Evolutionary conservation across 2,329 filamentous ascomycete genomes (phyloP).

Genomic region (Mycocentrospora acerina): DNA sequence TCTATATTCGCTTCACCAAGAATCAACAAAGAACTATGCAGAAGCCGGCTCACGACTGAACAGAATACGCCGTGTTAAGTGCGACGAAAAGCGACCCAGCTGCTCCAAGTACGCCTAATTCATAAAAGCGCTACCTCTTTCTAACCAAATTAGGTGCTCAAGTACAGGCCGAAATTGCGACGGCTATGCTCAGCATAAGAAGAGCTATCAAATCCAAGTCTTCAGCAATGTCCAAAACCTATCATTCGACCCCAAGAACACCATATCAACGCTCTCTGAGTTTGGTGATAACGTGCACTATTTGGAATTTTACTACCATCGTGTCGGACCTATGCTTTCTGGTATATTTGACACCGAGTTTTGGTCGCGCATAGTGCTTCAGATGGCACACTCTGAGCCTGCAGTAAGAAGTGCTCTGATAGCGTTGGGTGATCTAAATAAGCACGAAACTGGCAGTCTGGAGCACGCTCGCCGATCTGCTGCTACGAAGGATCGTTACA

Average conservation of each 20-base stretch:
- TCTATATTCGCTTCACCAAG: neutral
- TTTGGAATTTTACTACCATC: constrained; percentile 47
- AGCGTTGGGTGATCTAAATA: constrained; percentile 43
- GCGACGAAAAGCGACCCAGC: constrained; percentile 21
- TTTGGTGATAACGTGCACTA: constrained; percentile 20
- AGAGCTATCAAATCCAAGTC: neutral
- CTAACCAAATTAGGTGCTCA: constrained; percentile 25
- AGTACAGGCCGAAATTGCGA: constrained; percentile 34
- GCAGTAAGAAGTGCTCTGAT: constrained; percentile 48
- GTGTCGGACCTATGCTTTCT: constrained; percentile 41
- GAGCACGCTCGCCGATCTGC: constrained; percentile 14
- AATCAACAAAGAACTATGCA: neutral
- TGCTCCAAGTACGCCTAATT: constrained; percentile 18
- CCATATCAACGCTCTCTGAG: constrained; percentile 7
- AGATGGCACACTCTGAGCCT: constrained; percentile 46
- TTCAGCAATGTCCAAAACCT: neutral
- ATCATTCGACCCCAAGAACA: neutral
- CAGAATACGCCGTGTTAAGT: constrained; percentile 25
- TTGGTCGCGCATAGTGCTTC: constrained; percentile 46
- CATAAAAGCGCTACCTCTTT: neutral
- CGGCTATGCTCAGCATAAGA: constrained; percentile 18
- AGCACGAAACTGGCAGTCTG: constrained; percentile 22
- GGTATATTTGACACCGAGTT: constrained; percentile 39
- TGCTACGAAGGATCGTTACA: constrained; percentile 3
- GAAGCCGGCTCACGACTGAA: constrained; percentile 1